Conservation (phyloP, 495 filamentous ascomycete genomes). For the Apodospora peruviana region DNA sequence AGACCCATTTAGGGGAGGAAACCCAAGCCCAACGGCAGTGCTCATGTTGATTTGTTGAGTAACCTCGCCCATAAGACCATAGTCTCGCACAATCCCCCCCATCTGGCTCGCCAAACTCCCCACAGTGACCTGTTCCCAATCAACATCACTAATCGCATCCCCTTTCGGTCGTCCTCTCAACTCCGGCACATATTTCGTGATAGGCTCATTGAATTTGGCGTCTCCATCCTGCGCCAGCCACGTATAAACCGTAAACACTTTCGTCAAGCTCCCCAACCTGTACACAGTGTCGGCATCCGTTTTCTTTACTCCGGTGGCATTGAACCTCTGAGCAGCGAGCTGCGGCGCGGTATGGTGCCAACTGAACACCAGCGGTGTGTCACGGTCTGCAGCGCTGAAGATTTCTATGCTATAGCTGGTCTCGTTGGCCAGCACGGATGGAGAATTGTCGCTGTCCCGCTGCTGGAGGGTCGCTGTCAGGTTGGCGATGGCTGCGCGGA, state of each 20-base stretch:
- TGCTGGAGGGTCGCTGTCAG: slow-evolving; percentile 28
- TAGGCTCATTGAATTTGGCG: slow-evolving; percentile 35
- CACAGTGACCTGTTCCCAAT: slow-evolving; percentile 52
- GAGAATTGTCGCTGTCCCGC: slow-evolving; percentile 25
- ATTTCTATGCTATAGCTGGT: slow-evolving; percentile 49
- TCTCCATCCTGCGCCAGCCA: slow-evolving; percentile 41
- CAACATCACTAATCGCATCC: slow-evolving; percentile 37
- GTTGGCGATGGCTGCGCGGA: slow-evolving; percentile 32
- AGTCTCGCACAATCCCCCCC: slow-evolving; percentile 45
- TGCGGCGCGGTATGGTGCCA: slow-evolving; percentile 42
- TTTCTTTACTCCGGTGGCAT: slow-evolving; percentile 29
- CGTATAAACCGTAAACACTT: slow-evolving; percentile 43
- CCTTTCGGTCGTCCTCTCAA: slow-evolving; percentile 25
- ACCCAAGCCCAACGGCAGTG: slow-evolving; percentile 26
- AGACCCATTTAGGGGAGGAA: slow-evolving; percentile 34
- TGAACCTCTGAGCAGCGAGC: slow-evolving; percentile 14
- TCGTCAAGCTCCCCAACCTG: slow-evolving; percentile 45
- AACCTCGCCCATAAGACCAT: slow-evolving; percentile 37
- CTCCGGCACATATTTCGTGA: slow-evolving; percentile 54
- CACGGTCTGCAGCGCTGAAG: slow-evolving; percentile 39
- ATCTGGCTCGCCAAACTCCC: slow-evolving; percentile 48
- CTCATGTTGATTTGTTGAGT: slow-evolving; percentile 33
- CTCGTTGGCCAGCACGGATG: slow-evolving; percentile 31
- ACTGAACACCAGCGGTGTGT: slow-evolving; percentile 37
- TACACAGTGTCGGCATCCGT: slow-evolving; percentile 45